Percentiles rank a stretch among this genome's conserved stretches.
Conservation (phyloP, 2,329 filamentous ascomycete genomes). For the Aspergillus versicolor region DNA sequence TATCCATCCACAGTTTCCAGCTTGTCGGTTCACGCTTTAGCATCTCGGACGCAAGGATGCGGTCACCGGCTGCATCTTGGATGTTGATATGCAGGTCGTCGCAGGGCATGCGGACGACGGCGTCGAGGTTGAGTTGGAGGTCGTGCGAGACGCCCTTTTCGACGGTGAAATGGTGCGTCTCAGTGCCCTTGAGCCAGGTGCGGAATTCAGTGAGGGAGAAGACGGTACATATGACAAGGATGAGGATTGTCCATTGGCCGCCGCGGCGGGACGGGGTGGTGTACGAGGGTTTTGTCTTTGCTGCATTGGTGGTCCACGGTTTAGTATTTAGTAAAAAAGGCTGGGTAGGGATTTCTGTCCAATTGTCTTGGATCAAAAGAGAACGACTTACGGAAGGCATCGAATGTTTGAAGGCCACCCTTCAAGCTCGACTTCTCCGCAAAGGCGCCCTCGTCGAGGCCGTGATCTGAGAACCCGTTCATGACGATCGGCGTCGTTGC, state of each 20-base stretch:
- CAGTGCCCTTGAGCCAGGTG: slow-evolving; percentile 80
- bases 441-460: slow-evolving; percentile 76
- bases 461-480: slow-evolving; percentile 74
- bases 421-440: slow-evolving; percentile 64
- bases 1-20: slow-evolving; percentile 79
- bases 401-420: slow-evolving; percentile 74
- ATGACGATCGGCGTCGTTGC: slow-evolving; percentile 48
- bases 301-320: slow-evolving; percentile 47
- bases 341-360: not conserved
- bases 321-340: slow-evolving; percentile 1
- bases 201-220: slow-evolving; percentile 75
- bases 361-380: not conserved
- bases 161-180: slow-evolving; percentile 87
- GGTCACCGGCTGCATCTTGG: slow-evolving; percentile 90
- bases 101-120: slow-evolving; percentile 89
- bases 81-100: slow-evolving; percentile 91
- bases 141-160: slow-evolving; percentile 86
- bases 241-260: slow-evolving; percentile 88
- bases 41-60: slow-evolving; percentile 76
- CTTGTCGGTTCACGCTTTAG: slow-evolving; percentile 74
- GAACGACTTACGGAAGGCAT: slow-evolving; percentile 76
- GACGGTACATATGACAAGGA: slow-evolving; percentile 70
- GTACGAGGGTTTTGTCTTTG: slow-evolving; percentile 95
- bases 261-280: slow-evolving; percentile 79
- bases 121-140: slow-evolving; percentile 91